Evolutionary conservation across 2,329 filamentous ascomycete genomes (phyloP), one percentile per base, ranked within the genome.

Genomic region (Tolypocladium nubicola): DNA sequence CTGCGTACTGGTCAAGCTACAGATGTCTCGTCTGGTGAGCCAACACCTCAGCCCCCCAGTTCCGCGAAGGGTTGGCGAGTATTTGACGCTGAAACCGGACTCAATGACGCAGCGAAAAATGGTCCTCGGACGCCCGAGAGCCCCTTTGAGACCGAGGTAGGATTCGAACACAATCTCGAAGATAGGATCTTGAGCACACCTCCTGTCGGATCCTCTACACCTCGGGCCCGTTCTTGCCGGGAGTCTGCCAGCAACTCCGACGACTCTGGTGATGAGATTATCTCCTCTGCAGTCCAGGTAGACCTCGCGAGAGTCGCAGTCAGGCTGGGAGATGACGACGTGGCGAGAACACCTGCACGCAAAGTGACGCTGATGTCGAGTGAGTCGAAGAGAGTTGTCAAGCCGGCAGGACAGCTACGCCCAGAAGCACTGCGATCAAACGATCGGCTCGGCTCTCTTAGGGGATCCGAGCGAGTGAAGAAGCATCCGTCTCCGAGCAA

Each of bases 401-500:
- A 23, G 21, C n/a, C 58, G n/a, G 56, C 58, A 21, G 55, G 52
- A 8, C 53, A 55, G n/a, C 56, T 33, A 21, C 55, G 19, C 23
- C 55, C 5, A 11, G 53, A 50, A 14, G 8, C 8, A 13, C 21
- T 39, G 21, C 52, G 9, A 23, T 16, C n/a, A 11, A 47, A 19
- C 14, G 38, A 43, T 10, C 55, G 45, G 19, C 21, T 54, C 37
- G 23, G 62, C 13, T 16, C 47, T 16, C 16, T 56, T 14, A 41
- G 38, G 9, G 54, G 47, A 23, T 40, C 55, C 45, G 62, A 64
- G 50, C 60, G 60, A 45, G 63, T 66, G 19, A 77, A 77, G 66
- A 77, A 77, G 57, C 75, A 77, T 43, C 75, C 75, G 7, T 77
- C 75, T 2, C 75, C 75, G 2, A 75, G 71, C 64, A 76, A 76